Evolutionary conservation across 192 early-diverging fungal species (phyloP), one percentile per base, ranked within the genome.

Genomic region (Mycoemilia scoparia): DNA sequence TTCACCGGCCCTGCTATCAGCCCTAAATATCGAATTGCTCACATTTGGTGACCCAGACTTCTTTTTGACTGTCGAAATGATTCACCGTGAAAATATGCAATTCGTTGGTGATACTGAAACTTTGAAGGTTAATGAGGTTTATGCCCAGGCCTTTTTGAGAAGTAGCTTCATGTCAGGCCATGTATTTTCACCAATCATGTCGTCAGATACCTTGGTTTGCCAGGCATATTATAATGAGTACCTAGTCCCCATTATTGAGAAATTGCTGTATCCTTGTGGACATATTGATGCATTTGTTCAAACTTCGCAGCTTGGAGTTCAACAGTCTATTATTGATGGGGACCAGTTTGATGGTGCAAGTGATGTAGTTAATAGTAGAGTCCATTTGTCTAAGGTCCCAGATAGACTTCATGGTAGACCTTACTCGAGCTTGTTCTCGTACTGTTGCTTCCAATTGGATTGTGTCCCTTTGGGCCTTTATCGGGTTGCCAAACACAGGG

Each of bases 81-180:
- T 74, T 30, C 67, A 78, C 42, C 57, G 54, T 46, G 70, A 82
- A 43, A 80, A 76, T 44, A 74, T 77, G 59, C 77, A 82, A 55
- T 70, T 80, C 41, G 67, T 82, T 25, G 77, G 79, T 17, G 63
- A 73, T 29, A 66, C 59, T 14, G 68, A 69, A 38, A 60, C 63
- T 3, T 46, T 66, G n/a, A 54, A 52, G 19, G 64, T 61, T 43
- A 51, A 67, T 36, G 68, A 70, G 27, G 50, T 71, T 17, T 61
- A 60, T 20, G 77, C 64, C 6, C 75, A 77, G 46, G 67, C 64
- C 25, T 53, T 79, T 28, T 38, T 78, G 36, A 49, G 71, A 14
- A 76, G 77, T 8, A 60, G 69, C 16, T 82, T 80, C 38, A 73
- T 76, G 53, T 65, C 65, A 2, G 79, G 79, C 19, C 71, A 77